Conservation (phyloP, 495 filamentous ascomycete genomes). For the Cercophora samala region DNA sequence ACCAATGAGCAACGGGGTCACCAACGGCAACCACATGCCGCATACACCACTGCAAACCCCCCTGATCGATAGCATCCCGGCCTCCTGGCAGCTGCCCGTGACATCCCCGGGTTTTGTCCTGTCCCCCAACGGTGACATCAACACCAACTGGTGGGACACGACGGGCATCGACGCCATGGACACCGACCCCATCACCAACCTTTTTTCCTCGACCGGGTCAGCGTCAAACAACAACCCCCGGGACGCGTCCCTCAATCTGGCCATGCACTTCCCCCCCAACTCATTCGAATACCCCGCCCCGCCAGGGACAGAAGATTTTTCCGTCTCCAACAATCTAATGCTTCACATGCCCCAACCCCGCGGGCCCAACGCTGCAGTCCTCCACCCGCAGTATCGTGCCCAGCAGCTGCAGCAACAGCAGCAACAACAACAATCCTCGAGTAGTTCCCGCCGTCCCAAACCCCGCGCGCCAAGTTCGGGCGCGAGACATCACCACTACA, state of each 20-base stretch:
- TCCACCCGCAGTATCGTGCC: neutral
- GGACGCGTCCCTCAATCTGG: conserved; percentile 12
- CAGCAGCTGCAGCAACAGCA: neutral
- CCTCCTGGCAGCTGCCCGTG: neutral
- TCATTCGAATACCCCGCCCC: conserved; percentile 30
- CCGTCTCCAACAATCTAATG: conserved; percentile 33
- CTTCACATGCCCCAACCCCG: conserved; percentile 37
- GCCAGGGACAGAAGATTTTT: conserved; percentile 20
- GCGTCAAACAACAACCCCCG: conserved; percentile 3
- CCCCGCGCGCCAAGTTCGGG: conserved; percentile 45
- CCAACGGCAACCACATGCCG: conserved; percentile 17
- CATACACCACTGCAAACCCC: conserved; percentile 37
- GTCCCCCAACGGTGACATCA: conserved; percentile 9
- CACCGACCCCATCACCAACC: conserved; percentile 12
- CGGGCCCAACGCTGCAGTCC: neutral
- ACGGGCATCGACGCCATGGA: conserved; percentile 20
- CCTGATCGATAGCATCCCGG: conserved; percentile 7
- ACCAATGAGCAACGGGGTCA: neutral
- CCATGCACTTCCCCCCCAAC: conserved; percentile 18
- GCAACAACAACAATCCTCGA: neutral
- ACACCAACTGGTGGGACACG: conserved; percentile 33
- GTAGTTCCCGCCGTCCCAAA: conserved; percentile 29
- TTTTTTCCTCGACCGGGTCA: neutral
- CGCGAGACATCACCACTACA: conserved; percentile 35
- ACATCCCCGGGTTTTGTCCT: neutral